These are phyloP conservation scores for Mycena kentingensis DNA, from an alignment of 768 basidiomycete genomes.

Conservation along the genomic window DNA sequence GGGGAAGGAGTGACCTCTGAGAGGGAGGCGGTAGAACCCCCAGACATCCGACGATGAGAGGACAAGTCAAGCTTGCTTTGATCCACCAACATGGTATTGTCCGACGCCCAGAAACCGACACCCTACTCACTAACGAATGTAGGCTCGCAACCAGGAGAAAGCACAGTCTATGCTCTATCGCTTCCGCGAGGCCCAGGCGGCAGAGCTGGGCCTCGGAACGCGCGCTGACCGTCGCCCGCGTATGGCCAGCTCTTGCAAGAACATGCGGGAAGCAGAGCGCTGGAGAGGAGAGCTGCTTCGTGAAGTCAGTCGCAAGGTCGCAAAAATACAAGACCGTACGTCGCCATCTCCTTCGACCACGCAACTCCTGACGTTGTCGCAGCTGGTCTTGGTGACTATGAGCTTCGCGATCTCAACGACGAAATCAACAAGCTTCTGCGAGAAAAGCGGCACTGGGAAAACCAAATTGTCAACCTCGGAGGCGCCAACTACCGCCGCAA, in stretches of 20 bases:
- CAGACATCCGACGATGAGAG: too few relatives aligned
- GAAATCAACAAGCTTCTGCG: constrained; percentile 95
- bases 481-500: constrained; percentile 96
- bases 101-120: too few relatives aligned
- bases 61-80: too few relatives aligned
- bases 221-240: constrained; percentile 83
- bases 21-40: background rate
- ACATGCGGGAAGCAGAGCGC: constrained; percentile 88
- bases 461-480: constrained; percentile 93
- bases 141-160: constrained; percentile 99
- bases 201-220: constrained; percentile 89
- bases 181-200: constrained; percentile 95
- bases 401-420: constrained; percentile 94
- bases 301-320: constrained; percentile 95
- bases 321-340: constrained; percentile 95
- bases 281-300: constrained; percentile 95
- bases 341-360: constrained; percentile 10
- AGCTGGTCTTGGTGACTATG: constrained; percentile 95
- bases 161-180: constrained; percentile 94
- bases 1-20: background rate
- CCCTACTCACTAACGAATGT: constrained; percentile 26
- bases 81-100: too few relatives aligned
- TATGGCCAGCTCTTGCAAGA: constrained; percentile 92
- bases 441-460: constrained; percentile 98
- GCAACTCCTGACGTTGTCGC: constrained; percentile 1